These are phyloP conservation scores for Talaromyces marneffei DNA, from an alignment of 2,329 filamentous ascomycete species.

Conservation along the genomic window DNA sequence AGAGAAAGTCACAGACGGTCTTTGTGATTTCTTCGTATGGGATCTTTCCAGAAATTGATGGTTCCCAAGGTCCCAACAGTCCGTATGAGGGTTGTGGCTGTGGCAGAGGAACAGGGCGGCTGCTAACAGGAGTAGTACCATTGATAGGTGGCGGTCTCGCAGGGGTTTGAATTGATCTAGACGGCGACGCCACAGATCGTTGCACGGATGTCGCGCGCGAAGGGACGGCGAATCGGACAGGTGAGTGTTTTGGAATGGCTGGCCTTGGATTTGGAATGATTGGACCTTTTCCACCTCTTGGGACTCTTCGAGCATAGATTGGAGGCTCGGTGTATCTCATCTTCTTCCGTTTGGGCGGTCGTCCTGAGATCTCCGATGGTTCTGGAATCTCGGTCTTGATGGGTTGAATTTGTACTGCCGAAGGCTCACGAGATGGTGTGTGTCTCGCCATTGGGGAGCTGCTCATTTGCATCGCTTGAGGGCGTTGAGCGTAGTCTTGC, in stretches of 20 bases:
- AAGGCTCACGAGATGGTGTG: slow-evolving; percentile 17
- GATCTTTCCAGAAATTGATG: slow-evolving; percentile 61
- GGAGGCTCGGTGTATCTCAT: slow-evolving; percentile 49
- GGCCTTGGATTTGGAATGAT: slow-evolving; percentile 34
- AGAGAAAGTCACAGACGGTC: slow-evolving; percentile 75
- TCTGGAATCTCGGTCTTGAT: slow-evolving; percentile 21
- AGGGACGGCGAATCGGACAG: slow-evolving; percentile 19
- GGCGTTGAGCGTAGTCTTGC: slow-evolving; percentile 13
- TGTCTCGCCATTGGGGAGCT: slow-evolving; percentile 26
- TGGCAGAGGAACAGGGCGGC: slow-evolving; percentile 18
- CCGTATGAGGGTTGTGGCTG: slow-evolving; percentile 22
- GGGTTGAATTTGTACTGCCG: slow-evolving; percentile 15
- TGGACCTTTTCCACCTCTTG: slow-evolving; percentile 38
- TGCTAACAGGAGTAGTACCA: slow-evolving; percentile 25
- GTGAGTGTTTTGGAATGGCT: slow-evolving; percentile 28
- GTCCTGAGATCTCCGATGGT: slow-evolving; percentile 17
- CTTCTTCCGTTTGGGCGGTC: slow-evolving; percentile 44
- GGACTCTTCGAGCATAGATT: slow-evolving; percentile 45
- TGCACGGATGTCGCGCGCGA: slow-evolving; percentile 16
- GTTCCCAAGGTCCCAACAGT: slow-evolving; percentile 42
- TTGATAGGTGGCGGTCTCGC: slow-evolving; percentile 20
- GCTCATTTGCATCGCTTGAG: slow-evolving; percentile 13
- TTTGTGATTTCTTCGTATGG: slow-evolving; percentile 71
- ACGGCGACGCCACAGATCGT: slow-evolving; percentile 12
- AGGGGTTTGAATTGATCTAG: slow-evolving; percentile 17